Conservation (phyloP, 306 rosid genomes). For the Comarum palustre region DNA sequence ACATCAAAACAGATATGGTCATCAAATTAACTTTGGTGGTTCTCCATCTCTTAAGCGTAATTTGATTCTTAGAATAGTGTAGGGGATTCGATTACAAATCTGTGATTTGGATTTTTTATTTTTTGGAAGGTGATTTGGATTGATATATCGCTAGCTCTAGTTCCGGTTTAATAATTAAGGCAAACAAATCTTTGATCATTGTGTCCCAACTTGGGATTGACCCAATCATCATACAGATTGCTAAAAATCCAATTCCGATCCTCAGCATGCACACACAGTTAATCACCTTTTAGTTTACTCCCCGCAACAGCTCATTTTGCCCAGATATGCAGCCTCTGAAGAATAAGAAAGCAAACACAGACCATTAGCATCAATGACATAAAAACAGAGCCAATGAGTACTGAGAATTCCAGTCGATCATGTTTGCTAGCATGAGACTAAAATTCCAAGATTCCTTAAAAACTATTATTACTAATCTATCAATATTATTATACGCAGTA, state of each 20-base stretch:
- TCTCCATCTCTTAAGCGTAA: not conserved
- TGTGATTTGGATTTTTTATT: conserved; percentile 35
- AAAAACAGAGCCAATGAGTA: conserved; percentile 1
- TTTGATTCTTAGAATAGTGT: not conserved
- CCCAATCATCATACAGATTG: conserved; percentile 39
- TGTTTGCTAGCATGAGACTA: conserved; percentile 4
- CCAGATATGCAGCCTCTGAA: not conserved
- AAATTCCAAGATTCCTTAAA: conserved; percentile 32
- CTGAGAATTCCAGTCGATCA: not conserved
- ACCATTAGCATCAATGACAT: not conserved
- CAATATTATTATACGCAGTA: not conserved
- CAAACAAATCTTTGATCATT: conserved; percentile 38
- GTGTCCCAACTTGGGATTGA: conserved; percentile 48
- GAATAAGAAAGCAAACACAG: not conserved
- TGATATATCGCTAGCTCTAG: not conserved
- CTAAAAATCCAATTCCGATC: not conserved
- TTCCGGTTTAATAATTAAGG: conserved; percentile 37
- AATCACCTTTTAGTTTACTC: not conserved
- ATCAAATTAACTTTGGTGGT: not conserved
- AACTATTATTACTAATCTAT: conserved; percentile 13
- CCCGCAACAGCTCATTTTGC: not conserved
- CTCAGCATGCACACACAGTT: not conserved
- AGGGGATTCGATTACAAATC: conserved; percentile 16
- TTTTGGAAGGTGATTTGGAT: too few relatives aligned
- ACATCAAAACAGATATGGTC: not conserved